phyloP scores from a whole-genome alignment of 495 filamentous ascomycete genomes.

The Talaromyces ruber region DNA sequence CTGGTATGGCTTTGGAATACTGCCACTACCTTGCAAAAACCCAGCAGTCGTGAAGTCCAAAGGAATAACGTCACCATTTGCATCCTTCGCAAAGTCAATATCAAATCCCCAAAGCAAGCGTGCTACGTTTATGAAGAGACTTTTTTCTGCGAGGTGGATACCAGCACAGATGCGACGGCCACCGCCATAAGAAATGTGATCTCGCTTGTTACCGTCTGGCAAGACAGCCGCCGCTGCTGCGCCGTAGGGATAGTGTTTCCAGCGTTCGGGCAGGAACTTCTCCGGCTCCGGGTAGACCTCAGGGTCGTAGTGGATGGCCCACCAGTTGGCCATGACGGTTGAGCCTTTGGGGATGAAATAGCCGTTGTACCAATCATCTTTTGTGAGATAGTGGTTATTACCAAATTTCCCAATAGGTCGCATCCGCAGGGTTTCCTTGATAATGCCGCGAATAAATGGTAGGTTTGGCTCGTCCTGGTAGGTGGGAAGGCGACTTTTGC shows the following conservation, averaged over 20 bases:
- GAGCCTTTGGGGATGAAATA: conserved; percentile 21
- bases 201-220: conserved; percentile 19
- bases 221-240: conserved; percentile 14
- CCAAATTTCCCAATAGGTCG: conserved; percentile 28
- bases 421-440: conserved; percentile 37
- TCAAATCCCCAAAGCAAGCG: conserved; percentile 49
- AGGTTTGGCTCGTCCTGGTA: conserved; percentile 26
- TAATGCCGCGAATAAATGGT: conserved; percentile 30
- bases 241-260: neutral
- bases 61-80: too few relatives aligned
- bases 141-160: conserved; percentile 24
- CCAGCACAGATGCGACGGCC: conserved; percentile 27
- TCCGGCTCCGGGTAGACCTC: conserved; percentile 37
- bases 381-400: conserved; percentile 38
- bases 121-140: conserved; percentile 47
- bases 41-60: too few relatives aligned
- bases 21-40: too few relatives aligned
- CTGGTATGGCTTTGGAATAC: too few relatives aligned
- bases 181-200: conserved; percentile 21
- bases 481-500: conserved; percentile 19
- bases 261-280: conserved; percentile 45
- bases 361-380: conserved; percentile 4
- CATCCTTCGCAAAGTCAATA: too few relatives aligned
- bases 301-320: conserved; percentile 23
- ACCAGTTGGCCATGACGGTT: conserved; percentile 25